Percentiles rank a stretch among this genome's conserved stretches.
Evolutionary conservation across 805 yeast species (phyloP).

Genomic region (Candida loeiensis): DNA sequence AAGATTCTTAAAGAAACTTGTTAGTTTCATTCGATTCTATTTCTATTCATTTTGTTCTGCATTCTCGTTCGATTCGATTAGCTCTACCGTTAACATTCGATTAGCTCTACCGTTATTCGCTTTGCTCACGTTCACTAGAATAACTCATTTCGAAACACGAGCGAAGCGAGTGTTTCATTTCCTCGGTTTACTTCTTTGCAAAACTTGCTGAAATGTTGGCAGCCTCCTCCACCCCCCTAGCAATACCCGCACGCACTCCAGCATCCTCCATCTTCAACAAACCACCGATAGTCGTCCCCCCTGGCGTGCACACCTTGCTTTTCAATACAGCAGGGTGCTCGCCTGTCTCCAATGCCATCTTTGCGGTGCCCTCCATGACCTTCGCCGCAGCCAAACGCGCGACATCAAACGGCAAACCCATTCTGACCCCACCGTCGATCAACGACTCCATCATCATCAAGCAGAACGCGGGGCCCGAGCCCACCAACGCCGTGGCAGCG

Average conservation of each 20-base stretch:
- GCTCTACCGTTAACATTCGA: too few species aligned
- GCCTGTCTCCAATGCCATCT: constrained; percentile 79
- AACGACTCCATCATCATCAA: constrained; percentile 85
- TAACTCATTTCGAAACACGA: not conserved
- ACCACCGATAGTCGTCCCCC: constrained; percentile 97
- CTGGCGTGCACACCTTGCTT: constrained; percentile 92
- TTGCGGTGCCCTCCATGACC: constrained; percentile 90
- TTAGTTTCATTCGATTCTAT: too few species aligned
- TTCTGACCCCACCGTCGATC: constrained; percentile 89
- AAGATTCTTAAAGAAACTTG: too few species aligned
- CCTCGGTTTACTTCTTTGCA: constrained; percentile 29
- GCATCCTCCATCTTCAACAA: constrained; percentile 87
- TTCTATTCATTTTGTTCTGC: too few species aligned
- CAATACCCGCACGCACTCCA: constrained; percentile 82
- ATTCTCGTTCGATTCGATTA: too few species aligned
- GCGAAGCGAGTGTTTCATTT: not conserved
- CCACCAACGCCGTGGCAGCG: constrained; percentile 91
- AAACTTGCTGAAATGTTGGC: constrained; percentile 69
- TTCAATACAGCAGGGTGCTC: constrained; percentile 86
- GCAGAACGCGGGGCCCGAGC: constrained; percentile 96
- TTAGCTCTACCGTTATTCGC: too few species aligned
- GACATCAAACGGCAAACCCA: constrained; percentile 86
- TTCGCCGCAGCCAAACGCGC: constrained; percentile 87
- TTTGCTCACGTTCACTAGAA: too few species aligned
- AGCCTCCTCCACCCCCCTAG: constrained; percentile 88